These are phyloP conservation scores for Boletales sp. DNA, from an alignment of 768 basidiomycete genomes.

Conservation along the genomic window DNA sequence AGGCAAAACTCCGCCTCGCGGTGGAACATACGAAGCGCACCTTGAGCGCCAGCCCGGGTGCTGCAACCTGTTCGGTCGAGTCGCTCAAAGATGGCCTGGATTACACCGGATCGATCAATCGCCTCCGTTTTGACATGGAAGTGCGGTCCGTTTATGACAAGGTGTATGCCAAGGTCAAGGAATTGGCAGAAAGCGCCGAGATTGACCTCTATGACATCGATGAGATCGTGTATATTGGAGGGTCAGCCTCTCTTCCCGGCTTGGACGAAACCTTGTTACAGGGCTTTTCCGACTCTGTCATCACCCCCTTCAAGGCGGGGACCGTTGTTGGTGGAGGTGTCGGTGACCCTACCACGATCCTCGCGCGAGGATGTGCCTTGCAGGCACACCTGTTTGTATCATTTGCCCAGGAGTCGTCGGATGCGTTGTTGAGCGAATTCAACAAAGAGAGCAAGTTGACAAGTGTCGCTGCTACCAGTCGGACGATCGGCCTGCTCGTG, in stretches of 20 bases:
- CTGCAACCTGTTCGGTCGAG: constrained; percentile 90
- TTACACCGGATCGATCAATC: constrained; percentile 69
- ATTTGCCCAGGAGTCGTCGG: constrained; percentile 46
- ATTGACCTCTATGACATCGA: constrained; percentile 68
- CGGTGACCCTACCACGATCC: constrained; percentile 74
- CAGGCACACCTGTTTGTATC: constrained; percentile 63
- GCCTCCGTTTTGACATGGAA: constrained; percentile 57
- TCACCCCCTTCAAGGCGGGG: constrained; percentile 63
- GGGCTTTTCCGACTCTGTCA: constrained; percentile 58
- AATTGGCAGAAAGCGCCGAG: constrained; percentile 48
- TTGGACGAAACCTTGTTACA: constrained; percentile 55
- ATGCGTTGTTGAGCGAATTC: constrained; percentile 52
- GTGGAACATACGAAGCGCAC: constrained; percentile 95
- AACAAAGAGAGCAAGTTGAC: constrained; percentile 37
- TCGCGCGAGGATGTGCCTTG: constrained; percentile 72
- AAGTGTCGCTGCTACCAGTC: constrained; percentile 52
- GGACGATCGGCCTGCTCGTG: constrained; percentile 65
- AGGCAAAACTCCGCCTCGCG: constrained; percentile 90
- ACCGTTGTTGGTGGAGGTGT: constrained; percentile 69
- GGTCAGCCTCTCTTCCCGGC: constrained; percentile 70
- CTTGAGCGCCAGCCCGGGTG: constrained; percentile 79
- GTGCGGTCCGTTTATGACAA: constrained; percentile 56
- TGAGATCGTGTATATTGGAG: constrained; percentile 79
- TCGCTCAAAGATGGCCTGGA: constrained; percentile 92
- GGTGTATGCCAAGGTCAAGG: constrained; percentile 47